Percentiles rank a stretch among this genome's conserved stretches.
These are phyloP conservation scores for Mycena leptocephala DNA, from an alignment of 768 basidiomycete species.

Conservation along the genomic window DNA sequence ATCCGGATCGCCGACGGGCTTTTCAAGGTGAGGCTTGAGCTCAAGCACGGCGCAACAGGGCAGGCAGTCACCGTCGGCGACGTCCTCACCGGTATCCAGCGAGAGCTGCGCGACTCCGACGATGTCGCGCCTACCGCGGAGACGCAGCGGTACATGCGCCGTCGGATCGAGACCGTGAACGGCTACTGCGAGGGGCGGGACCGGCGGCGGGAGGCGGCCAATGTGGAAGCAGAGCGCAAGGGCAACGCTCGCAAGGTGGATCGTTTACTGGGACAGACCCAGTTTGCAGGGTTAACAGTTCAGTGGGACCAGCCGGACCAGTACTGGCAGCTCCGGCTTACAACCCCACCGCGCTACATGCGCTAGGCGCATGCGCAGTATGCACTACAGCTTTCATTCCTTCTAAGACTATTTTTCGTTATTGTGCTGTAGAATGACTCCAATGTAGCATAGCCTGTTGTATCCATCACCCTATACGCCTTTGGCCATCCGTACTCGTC, in stretches of 20 bases:
- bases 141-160: neutral
- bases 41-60: neutral
- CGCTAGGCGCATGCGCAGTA: no score
- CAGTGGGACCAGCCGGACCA: neutral
- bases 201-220: neutral
- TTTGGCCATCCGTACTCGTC: no score
- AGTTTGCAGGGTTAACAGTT: slow-evolving; percentile 2
- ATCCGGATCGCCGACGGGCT: neutral
- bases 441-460: no score
- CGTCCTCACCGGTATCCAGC: slow-evolving; percentile 16
- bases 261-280: slow-evolving; percentile 12
- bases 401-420: no score
- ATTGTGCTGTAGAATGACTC: no score
- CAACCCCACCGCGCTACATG: slow-evolving; percentile 6
- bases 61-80: slow-evolving; percentile 16
- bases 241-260: slow-evolving; percentile 1
- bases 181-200: neutral
- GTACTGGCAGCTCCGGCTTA: slow-evolving; percentile 7
- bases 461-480: no score
- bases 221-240: neutral
- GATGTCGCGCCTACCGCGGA: neutral
- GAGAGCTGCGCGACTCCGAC: slow-evolving; percentile 7
- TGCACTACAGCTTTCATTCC: no score
- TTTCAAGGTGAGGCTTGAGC: neutral
- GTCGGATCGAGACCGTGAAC: slow-evolving; percentile 22